These are phyloP conservation scores for Claviceps digitariae DNA, from an alignment of 2,329 filamentous ascomycete genomes.

Conservation along the genomic window DNA sequence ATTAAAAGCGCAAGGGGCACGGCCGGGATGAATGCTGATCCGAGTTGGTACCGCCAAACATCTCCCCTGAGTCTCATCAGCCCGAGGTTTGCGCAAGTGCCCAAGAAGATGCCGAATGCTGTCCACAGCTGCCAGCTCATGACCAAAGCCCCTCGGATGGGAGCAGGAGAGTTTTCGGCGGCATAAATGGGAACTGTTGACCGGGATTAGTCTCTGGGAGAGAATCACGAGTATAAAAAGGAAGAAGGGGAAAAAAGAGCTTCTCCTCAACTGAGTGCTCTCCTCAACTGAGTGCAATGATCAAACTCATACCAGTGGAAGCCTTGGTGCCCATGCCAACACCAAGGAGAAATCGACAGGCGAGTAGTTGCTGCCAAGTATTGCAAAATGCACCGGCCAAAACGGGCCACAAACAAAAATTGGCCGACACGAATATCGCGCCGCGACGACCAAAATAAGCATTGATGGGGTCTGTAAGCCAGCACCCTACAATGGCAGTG, in stretches of 20 bases:
- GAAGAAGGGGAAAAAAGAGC: neutral
- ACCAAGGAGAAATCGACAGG: slow-evolving; percentile 58
- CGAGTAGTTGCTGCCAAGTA: slow-evolving; percentile 58
- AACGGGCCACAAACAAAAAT: slow-evolving; percentile 56
- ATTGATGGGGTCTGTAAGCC: slow-evolving; percentile 52
- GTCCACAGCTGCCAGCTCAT: slow-evolving; percentile 72
- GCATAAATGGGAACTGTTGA: slow-evolving; percentile 55
- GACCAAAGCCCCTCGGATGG: slow-evolving; percentile 60
- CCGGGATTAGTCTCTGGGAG: neutral
- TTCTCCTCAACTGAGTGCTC: too few relatives aligned
- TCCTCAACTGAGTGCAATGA: neutral
- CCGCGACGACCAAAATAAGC: slow-evolving; percentile 29
- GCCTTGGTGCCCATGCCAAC: slow-evolving; percentile 67
- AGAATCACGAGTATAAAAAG: neutral
- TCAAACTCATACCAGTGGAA: slow-evolving; percentile 33
- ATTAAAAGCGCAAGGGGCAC: slow-evolving; percentile 44
- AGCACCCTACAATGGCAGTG: slow-evolving; percentile 41
- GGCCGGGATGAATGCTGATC: slow-evolving; percentile 47
- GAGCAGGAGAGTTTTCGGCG: slow-evolving; percentile 57
- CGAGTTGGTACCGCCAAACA: slow-evolving; percentile 50
- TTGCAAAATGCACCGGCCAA: slow-evolving; percentile 60
- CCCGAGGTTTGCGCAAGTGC: slow-evolving; percentile 47
- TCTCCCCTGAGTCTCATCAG: slow-evolving; percentile 18
- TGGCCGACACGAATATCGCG: slow-evolving; percentile 58
- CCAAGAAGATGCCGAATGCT: slow-evolving; percentile 47